phyloP scores from a whole-genome alignment of 2,329 filamentous ascomycete genomes.

The Pseudogymnoascus sp. region DNA sequence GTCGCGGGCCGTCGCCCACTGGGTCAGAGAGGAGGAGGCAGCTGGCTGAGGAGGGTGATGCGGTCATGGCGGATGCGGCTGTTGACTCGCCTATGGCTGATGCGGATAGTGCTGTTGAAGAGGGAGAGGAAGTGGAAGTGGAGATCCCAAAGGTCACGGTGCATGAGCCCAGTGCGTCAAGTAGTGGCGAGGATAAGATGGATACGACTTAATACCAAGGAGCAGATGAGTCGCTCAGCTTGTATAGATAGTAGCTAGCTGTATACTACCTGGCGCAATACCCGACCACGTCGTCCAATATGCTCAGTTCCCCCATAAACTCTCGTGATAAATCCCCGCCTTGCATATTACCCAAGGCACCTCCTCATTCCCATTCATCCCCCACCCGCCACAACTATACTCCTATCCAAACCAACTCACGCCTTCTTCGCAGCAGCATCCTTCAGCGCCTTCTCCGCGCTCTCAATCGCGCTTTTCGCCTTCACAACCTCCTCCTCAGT shows the following conservation, averaged over 20 bases:
- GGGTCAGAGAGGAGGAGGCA: conserved; percentile 19
- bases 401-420: background rate
- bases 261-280: conserved; percentile 23
- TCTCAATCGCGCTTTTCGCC: conserved; percentile 38
- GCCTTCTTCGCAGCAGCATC: conserved; percentile 38
- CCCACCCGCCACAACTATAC: background rate
- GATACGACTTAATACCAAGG: conserved; percentile 18
- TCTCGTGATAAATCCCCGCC: background rate
- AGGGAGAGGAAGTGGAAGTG: conserved; percentile 10
- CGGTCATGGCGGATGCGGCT: conserved; percentile 48
- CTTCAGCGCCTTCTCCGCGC: conserved; percentile 44
- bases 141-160: conserved; percentile 42
- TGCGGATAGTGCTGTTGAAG: background rate
- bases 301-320: background rate
- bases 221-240: background rate
- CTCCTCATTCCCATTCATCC: background rate
- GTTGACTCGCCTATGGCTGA: conserved; percentile 24
- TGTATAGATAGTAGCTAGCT: conserved; percentile 22
- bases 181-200: conserved; percentile 15
- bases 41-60: conserved; percentile 38
- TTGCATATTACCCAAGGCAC: background rate
- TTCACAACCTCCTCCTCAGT: conserved; percentile 40
- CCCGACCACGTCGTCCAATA: conserved; percentile 14
- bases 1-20: conserved; percentile 31
- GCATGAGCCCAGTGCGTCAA: conserved; percentile 34